Conservation (phyloP, 768 basidiomycete species). For the Roridomyces roridus region DNA sequence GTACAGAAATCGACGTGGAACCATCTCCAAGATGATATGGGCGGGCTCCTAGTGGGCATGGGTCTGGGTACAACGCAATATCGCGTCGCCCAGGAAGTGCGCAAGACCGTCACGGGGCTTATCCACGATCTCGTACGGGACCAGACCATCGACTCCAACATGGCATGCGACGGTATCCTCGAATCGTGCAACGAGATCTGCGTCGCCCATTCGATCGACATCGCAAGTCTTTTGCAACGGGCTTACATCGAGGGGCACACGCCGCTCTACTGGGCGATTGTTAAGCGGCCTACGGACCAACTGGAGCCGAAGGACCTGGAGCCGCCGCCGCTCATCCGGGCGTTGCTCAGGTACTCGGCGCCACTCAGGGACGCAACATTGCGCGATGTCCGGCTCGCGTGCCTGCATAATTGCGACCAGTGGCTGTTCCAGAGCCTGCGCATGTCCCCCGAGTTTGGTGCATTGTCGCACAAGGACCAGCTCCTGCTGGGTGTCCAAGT, state of each 20-base stretch:
- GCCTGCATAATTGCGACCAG: slow-evolving; percentile 47
- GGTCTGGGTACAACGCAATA: slow-evolving; percentile 18
- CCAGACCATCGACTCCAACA: slow-evolving; percentile 21
- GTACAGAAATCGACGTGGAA: slow-evolving; percentile 15
- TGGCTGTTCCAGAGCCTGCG: slow-evolving; percentile 45
- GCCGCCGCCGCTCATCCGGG: slow-evolving; percentile 36
- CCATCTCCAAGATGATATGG: slow-evolving; percentile 12
- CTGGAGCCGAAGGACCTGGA: slow-evolving; percentile 4
- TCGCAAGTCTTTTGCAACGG: slow-evolving; percentile 52
- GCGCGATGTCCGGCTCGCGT: slow-evolving; percentile 54
- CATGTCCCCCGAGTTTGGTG: slow-evolving; percentile 37
- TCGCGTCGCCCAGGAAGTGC: slow-evolving; percentile 36
- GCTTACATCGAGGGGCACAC: slow-evolving; percentile 52
- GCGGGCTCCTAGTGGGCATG: slow-evolving; percentile 1
- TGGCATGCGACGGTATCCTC: slow-evolving; percentile 37
- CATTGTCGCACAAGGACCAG: slow-evolving; percentile 28
- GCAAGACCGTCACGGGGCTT: slow-evolving; percentile 41
- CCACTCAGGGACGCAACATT: slow-evolving; percentile 37
- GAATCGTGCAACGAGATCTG: slow-evolving; percentile 55
- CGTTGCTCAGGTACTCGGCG: slow-evolving; percentile 41
- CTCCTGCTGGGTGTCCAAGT: slow-evolving; percentile 19
- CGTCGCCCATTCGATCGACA: slow-evolving; percentile 39
- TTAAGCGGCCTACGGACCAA: slow-evolving; percentile 42
- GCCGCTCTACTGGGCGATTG: slow-evolving; percentile 59
- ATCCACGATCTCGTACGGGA: slow-evolving; percentile 45